phyloP scores from a whole-genome alignment of 768 basidiomycete species.

The Agrocybe pediades region DNA sequence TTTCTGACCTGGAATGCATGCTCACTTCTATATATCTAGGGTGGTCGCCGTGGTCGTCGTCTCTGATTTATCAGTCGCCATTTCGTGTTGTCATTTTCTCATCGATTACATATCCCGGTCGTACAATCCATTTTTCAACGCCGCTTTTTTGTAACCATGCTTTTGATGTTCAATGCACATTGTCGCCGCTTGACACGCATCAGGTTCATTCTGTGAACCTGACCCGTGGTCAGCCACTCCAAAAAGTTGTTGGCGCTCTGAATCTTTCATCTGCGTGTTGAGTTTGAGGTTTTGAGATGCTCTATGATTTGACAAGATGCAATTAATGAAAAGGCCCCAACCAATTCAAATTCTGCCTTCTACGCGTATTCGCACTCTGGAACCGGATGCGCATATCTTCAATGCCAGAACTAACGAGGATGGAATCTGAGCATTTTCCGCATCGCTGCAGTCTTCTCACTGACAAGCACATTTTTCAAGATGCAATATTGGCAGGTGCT shows the following conservation, averaged over 20 bases:
- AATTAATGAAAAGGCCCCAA: too few species aligned
- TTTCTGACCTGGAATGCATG: neutral
- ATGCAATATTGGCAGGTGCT: too few species aligned
- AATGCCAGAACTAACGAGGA: too few species aligned
- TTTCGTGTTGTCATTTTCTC: conserved; percentile 18
- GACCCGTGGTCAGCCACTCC: conserved; percentile 76
- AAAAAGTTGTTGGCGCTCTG: conserved; percentile 30
- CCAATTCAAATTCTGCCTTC: too few species aligned
- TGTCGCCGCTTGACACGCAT: conserved; percentile 91
- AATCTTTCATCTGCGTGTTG: neutral
- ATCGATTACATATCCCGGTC: conserved; percentile 19
- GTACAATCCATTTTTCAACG: conserved; percentile 16
- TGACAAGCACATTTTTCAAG: too few species aligned
- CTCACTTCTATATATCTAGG: conserved; percentile 44
- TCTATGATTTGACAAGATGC: neutral
- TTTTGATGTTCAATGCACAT: conserved; percentile 40
- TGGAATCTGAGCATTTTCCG: too few species aligned
- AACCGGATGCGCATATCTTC: too few species aligned
- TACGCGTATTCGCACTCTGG: too few species aligned
- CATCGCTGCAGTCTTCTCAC: too few species aligned
- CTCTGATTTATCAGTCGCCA: conserved; percentile 48
- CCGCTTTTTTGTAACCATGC: conserved; percentile 27
- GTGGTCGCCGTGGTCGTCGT: conserved; percentile 99
- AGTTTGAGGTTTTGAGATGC: neutral
- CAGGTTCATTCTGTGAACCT: conserved; percentile 54